Base-by-base conservation (phyloP, 352 stramenopile genomes). In the Globisporangium paroecandrum region DNA sequence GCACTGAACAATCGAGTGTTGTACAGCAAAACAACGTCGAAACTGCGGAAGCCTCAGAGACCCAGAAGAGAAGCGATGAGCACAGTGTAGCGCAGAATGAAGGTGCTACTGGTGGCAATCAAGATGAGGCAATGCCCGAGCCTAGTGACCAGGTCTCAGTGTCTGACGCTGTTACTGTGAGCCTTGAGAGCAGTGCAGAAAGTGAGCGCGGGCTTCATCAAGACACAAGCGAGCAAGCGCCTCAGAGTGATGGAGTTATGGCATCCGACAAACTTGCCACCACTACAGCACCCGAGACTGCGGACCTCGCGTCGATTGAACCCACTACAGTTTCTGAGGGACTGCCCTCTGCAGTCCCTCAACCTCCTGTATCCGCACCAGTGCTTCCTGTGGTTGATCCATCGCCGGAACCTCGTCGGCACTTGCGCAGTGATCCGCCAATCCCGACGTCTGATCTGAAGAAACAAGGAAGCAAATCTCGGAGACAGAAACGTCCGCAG, bases 371-470 rank as follows among this genome's bases (percentile, higher is more conserved):
- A 59, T 10, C 53, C 24, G 24, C 24, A 0, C 61, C 61, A 15
- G 77, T 82, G 34, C 63, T 89, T 9, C 77, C 81, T 38, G 77
- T 89, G 29, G 79, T 89, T 18, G 73, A 85, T 38, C 81, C 81
- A 36, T 66, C 70, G 4, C 47, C 66, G 2, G 81, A 89, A 57
- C 81, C 81, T 10, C 70, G 70, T 34, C 72, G 81, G 36, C 66
- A 68, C 15, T 63, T 89, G 27, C 80, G 77, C 43, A 89, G 78
- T 53, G 81, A 89, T 38, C 68, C 71, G 34, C 78, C 78, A 22
- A 36, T 71, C 32, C 20, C 81, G 34, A 62, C 72, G 22, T 78
- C 71, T 0, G 86, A 94, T 24, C 41, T 82, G 3, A 91, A 91
- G 66, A 90, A 91, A 69, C 84, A 84, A n/a, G 66, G 66, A 1